Evolutionary conservation across 495 filamentous ascomycete species (phyloP), one percentile per base, ranked within the genome.

Genomic region (Bathelium albidoporum): DNA sequence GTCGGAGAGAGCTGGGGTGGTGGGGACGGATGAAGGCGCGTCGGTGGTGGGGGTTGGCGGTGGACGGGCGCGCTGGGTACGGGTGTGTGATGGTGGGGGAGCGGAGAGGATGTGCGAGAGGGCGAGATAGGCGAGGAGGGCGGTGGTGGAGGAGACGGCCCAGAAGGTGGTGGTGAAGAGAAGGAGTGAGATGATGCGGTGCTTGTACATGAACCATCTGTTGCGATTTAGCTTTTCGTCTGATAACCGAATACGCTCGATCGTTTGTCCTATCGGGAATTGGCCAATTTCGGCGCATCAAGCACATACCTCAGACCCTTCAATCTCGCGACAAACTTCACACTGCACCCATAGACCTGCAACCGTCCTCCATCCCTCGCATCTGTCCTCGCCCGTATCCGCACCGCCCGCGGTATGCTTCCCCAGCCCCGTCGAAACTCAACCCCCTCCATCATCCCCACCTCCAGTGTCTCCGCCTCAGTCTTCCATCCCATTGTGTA

Each of bases 161-260:
- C 91, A 97, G 73, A 97, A 96, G 29, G 82, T 52, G 2, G 70
- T 74, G 2, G 83, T 88, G 61, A 87, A 87, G 1, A 88, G 65
- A 0, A 88, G 43, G 65, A 90, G 90, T 12, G 84, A 83, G 1
- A 85, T 71, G 32, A 92, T 64, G 39, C 86, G 84, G 75, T 90
- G 86, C 26, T 87, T 82, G 65, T 90, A 92, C 89, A 98, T 95
- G 31, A 90, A 69, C 87, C 89, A 92, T 62, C 87, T 82, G 39
- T 32, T 32, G 16, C 18, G 12, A 22, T 24, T 44, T 32, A 63
- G 52, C 61, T 12, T 32, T 18, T 16, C 22, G 44, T 5, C 60
- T 52, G 5, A 5, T n/a, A 26, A 14, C 16, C 59, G 14, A 0
- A 12, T 5, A 32, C 18, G 16, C 44, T 58, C 24, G 32, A 16